Conservation (phyloP, 2,329 filamentous ascomycete genomes). For the Tolypocladium endophyticum region DNA sequence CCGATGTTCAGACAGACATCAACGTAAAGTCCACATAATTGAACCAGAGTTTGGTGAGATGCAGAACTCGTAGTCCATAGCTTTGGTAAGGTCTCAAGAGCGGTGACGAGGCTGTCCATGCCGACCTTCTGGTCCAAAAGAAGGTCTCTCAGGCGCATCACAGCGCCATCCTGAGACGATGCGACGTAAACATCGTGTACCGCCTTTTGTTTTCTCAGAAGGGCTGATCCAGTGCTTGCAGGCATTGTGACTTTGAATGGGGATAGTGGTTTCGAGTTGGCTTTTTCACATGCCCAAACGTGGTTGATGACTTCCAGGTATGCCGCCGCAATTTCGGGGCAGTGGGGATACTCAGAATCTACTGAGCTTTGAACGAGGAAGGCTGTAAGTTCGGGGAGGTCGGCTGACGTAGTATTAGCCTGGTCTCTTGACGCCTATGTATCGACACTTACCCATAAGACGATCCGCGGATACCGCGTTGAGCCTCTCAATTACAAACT, state of each 20-base stretch:
- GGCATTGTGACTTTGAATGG: constrained; percentile 10
- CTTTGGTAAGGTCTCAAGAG: constrained; percentile 21
- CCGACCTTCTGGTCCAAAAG: constrained; percentile 18
- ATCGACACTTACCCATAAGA: constrained; percentile 26
- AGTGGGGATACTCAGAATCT: constrained; percentile 13
- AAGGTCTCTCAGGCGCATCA: constrained; percentile 13
- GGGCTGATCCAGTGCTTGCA: constrained; percentile 18
- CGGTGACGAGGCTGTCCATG: constrained; percentile 23
- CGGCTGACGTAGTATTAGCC: constrained; percentile 12
- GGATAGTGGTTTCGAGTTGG: constrained; percentile 8
- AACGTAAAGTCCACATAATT: constrained; percentile 32
- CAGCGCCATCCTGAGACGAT: constrained; percentile 9
- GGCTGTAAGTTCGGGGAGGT: constrained; percentile 16
- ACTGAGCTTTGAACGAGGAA: constrained; percentile 18
- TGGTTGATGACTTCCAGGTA: constrained; percentile 37
- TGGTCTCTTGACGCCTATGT: not conserved
- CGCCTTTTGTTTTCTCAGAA: constrained; percentile 27
- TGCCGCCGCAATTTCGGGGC: constrained; percentile 32
- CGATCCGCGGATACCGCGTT: constrained; percentile 32
- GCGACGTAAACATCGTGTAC: constrained; percentile 26
- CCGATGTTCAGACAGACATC: constrained; percentile 25
- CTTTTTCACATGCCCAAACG: constrained; percentile 20
- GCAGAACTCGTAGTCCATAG: constrained; percentile 17
- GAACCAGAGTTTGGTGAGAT: constrained; percentile 13
- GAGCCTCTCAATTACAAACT: constrained; percentile 45